phyloP scores from a whole-genome alignment of 2,329 filamentous ascomycete genomes.

The Lasiodiplodia sp. region DNA sequence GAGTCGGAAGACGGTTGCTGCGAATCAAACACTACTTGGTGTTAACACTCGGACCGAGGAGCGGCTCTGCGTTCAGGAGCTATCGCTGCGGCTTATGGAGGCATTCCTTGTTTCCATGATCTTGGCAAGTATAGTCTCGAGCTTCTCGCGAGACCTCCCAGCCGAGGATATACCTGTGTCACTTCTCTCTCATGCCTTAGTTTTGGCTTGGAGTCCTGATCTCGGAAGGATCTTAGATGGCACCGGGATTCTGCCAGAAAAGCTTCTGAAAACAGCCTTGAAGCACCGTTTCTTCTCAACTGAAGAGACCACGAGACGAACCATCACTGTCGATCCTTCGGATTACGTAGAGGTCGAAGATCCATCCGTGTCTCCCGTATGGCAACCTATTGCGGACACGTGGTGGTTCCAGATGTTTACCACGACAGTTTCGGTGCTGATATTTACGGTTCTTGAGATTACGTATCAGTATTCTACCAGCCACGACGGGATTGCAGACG shows the following conservation, averaged over 20 bases:
- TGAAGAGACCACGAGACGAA: not conserved
- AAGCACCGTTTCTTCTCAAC: not conserved
- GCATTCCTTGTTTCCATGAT: not conserved
- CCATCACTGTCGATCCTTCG: not conserved
- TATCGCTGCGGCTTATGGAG: conserved; percentile 1
- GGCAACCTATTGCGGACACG: not conserved
- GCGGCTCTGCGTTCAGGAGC: conserved; percentile 1
- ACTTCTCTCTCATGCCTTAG: not conserved
- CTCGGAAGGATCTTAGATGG: not conserved
- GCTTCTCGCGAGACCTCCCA: not conserved
- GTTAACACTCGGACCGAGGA: not conserved
- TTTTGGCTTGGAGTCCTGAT: not conserved
- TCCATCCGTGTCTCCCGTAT: not conserved
- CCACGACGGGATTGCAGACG: not conserved
- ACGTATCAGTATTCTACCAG: conserved; percentile 2
- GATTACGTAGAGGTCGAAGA: not conserved
- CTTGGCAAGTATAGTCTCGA: not conserved
- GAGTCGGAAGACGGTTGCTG: not conserved
- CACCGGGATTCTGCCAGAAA: not conserved
- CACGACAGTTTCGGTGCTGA: not conserved
- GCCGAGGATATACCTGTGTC: not conserved
- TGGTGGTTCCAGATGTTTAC: not conserved
- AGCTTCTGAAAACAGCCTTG: not conserved
- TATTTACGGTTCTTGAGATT: not conserved
- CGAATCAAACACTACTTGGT: not conserved